Base-by-base conservation (phyloP, 2,329 filamentous ascomycete genomes). In the Torrubiella hemipterigena region DNA sequence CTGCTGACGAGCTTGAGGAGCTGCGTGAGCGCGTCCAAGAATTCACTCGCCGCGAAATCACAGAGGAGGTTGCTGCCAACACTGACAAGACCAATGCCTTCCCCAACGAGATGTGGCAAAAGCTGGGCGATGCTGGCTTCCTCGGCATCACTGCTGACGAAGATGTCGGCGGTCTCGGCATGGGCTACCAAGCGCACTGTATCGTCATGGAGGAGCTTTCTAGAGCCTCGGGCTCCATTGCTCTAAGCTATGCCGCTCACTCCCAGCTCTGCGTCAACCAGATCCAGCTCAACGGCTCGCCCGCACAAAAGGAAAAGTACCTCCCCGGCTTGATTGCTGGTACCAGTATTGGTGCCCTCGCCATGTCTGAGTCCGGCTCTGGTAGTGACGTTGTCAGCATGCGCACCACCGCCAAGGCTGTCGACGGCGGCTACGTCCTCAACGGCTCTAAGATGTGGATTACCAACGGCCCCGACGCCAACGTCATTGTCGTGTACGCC, bases 381-480 rank as follows among this genome's bases (percentile, higher is more conserved):
- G 89, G 89, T 11, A 87, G 80, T 43, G 89, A 98, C 58, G 89
- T 98, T 4, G 87, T 98, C 17, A 83, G 81, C 56, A 96, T 96
- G 89, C 84, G 87, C 53, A 93, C 79, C 27, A 79, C 73, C 4
- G 89, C 87, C 0, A 81, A 74, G 51, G 67, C 73, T 40, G 81
- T 84, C 9, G 81, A 91, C 46, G 87, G 86, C 21, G 89, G 89
- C 17, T 95, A 81, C 54, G 39, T 87, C 14, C 63, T 98, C 33
- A 85, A 87, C 48, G 89, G 87, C 19, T 83, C 79, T 38, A 95
- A 98, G 68, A 95, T 96, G 89, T 98, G 89, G 89, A 98, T 98
- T 52, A 98, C 89, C 39, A 98, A 98, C 57, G 84, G 89, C 5
- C 89, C 89, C 1, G 87, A 96, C 51, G 91, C 91, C n/a, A 73